phyloP scores from a whole-genome alignment of 1,139 yeast genomes.

The Geotrichum carabidarum region DNA sequence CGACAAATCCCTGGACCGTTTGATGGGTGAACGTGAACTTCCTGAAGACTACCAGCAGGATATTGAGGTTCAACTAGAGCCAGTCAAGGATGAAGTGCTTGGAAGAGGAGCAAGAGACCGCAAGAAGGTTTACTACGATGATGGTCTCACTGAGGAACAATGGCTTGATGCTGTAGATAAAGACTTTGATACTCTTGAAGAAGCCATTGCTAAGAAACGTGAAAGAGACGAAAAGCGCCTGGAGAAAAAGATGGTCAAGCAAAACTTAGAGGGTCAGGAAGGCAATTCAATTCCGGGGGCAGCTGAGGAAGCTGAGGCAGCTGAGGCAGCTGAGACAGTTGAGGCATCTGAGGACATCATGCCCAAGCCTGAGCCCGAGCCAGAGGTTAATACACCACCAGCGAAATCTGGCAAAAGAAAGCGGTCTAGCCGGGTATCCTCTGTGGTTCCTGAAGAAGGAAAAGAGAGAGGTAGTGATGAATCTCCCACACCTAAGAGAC shows the following conservation, averaged over 20 bases:
- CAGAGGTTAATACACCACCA: not conserved
- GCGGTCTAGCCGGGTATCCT: not conserved
- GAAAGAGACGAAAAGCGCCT: constrained; percentile 37
- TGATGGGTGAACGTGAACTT: constrained; percentile 65
- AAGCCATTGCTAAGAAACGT: constrained; percentile 61
- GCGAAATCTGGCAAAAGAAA: not conserved
- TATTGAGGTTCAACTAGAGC: constrained; percentile 43
- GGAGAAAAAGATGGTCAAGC: constrained; percentile 23
- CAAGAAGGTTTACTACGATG: constrained; percentile 77
- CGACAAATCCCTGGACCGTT: constrained; percentile 46
- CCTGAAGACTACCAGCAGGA: constrained; percentile 82
- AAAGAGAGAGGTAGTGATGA: constrained; percentile 26
- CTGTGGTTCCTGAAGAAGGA: constrained; percentile 15
- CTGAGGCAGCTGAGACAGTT: constrained; percentile 6
- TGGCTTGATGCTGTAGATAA: constrained; percentile 71
- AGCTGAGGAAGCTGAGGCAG: not conserved
- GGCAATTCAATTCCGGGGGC: constrained; percentile 22
- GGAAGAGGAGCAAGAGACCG: constrained; percentile 76
- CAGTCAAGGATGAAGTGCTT: constrained; percentile 44
- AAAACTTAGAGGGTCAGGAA: constrained; percentile 15
- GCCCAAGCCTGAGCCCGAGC: constrained; percentile 14
- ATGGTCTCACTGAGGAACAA: constrained; percentile 90
- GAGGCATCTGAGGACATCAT: not conserved
- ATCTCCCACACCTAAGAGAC: constrained; percentile 20
- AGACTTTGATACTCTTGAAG: constrained; percentile 65